Conservation (phyloP, 805 yeast species). For the Wickerhamiella alocasiicola region DNA sequence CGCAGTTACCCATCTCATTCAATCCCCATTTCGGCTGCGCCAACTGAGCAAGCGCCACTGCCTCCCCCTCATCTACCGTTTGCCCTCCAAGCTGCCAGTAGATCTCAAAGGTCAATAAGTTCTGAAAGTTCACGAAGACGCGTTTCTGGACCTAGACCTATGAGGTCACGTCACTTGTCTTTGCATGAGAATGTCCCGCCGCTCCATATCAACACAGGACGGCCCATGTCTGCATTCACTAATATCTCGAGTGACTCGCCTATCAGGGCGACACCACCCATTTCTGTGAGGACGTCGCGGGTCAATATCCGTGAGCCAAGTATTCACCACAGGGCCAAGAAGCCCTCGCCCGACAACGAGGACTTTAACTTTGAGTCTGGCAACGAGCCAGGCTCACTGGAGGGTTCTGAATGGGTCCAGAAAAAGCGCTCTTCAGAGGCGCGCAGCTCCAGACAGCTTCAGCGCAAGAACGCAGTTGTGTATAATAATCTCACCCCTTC, state of each 20-base stretch:
- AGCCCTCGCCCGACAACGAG: background rate
- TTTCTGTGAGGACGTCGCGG: background rate
- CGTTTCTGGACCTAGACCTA: slow-evolving; percentile 3
- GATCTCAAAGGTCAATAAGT: too few relatives aligned
- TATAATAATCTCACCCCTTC: slow-evolving; percentile 4
- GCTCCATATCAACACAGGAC: slow-evolving; percentile 2
- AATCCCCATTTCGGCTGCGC: background rate
- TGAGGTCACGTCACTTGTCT: slow-evolving; percentile 7
- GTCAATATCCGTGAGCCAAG: background rate
- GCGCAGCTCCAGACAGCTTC: background rate
- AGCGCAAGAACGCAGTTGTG: slow-evolving; percentile 2
- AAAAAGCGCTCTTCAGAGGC: background rate
- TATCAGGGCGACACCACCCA: background rate
- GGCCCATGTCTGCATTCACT: background rate
- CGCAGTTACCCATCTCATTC: background rate
- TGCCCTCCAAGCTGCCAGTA: too few relatives aligned
- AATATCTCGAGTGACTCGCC: background rate
- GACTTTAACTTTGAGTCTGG: background rate
- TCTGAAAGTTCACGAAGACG: too few relatives aligned
- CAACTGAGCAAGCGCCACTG: background rate
- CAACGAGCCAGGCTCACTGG: background rate
- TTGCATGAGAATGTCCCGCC: slow-evolving; percentile 1
- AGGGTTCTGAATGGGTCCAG: background rate
- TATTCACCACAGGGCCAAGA: background rate
- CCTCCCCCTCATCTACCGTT: too few relatives aligned